Conservation (phyloP, 805 yeast genomes). For the Debaryomyces maramus region DNA sequence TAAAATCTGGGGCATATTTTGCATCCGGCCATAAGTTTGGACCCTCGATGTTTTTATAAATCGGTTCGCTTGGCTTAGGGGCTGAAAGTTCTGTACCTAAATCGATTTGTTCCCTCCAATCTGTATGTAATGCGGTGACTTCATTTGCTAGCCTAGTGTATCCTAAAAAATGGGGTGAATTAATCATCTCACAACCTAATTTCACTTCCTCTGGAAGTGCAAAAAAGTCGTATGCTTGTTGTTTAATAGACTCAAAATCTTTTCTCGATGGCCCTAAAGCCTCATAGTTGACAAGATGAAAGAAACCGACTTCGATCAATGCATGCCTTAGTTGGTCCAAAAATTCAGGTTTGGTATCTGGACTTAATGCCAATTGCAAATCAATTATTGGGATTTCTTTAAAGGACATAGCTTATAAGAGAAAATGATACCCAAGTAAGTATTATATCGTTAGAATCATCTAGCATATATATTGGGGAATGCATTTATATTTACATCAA, state of each 20-base stretch:
- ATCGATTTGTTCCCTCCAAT: conserved; percentile 64
- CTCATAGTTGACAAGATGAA: conserved; percentile 44
- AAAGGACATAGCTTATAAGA: too few species aligned
- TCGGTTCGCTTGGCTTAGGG: conserved; percentile 37
- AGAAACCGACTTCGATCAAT: conserved; percentile 56
- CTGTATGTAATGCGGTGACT: conserved; percentile 52
- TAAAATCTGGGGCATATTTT: conserved; percentile 41
- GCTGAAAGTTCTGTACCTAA: conserved; percentile 53
- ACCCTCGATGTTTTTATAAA: conserved; percentile 54
- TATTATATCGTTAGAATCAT: too few species aligned
- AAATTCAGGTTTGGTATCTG: conserved; percentile 43
- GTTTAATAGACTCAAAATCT: conserved; percentile 36
- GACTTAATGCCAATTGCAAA: conserved; percentile 39
- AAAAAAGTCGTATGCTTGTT: conserved; percentile 45
- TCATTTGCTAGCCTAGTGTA: conserved; percentile 59
- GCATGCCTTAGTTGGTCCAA: conserved; percentile 44
- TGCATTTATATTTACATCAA: background rate
- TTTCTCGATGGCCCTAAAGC: conserved; percentile 40
- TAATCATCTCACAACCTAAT: conserved; percentile 49
- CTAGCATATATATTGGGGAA: background rate
- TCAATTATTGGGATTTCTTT: conserved; percentile 48
- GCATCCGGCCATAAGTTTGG: conserved; percentile 57
- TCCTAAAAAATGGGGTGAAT: conserved; percentile 59
- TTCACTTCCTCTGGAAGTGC: conserved; percentile 48
- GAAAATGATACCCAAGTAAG: too few species aligned